Percentiles rank a stretch among this genome's conserved stretches.
phyloP scores from a whole-genome alignment of 2,329 filamentous ascomycete species.

The Pestalotiopsis sp. region DNA sequence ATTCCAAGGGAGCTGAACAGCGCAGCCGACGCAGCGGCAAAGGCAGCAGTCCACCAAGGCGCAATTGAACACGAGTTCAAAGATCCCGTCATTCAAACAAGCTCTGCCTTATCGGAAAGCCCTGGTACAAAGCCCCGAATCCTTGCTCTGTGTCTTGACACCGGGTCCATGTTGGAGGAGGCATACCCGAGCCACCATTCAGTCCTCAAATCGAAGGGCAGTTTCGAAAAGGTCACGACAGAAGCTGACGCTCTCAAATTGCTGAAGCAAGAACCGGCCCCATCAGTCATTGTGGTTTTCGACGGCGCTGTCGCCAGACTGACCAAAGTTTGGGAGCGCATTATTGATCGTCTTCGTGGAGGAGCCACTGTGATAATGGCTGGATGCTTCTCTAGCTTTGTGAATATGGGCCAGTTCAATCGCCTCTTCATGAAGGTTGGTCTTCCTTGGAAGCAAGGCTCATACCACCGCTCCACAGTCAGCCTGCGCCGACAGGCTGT shows the following conservation, averaged over 20 bases:
- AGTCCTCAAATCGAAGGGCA: too few relatives aligned
- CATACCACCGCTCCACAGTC: constrained; percentile 14
- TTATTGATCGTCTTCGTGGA: constrained; percentile 19
- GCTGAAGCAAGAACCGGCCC: too few relatives aligned
- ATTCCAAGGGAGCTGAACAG: background rate
- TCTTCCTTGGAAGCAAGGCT: constrained; percentile 21
- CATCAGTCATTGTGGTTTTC: too few relatives aligned
- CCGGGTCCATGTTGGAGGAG: too few relatives aligned
- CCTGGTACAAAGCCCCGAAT: too few relatives aligned
- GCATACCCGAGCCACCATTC: too few relatives aligned
- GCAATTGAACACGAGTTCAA: background rate
- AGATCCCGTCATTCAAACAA: background rate
- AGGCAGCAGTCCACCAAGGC: background rate
- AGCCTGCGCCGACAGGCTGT: constrained; percentile 14
- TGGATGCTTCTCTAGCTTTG: constrained; percentile 20
- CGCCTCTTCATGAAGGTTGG: constrained; percentile 21
- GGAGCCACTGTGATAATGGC: constrained; percentile 23
- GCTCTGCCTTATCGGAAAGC: too few relatives aligned
- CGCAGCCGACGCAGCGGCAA: background rate
- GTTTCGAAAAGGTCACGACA: too few relatives aligned
- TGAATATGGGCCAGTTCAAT: constrained; percentile 16
- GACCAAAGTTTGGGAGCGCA: constrained; percentile 14
- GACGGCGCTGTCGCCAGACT: constrained; percentile 20
- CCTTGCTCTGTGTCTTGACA: too few relatives aligned
- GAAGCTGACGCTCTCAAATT: too few relatives aligned